Percentiles rank a stretch among this genome's conserved stretches.
Evolutionary conservation across 2,329 filamentous ascomycete genomes (phyloP).

Genomic region (Bisporella sp.): DNA sequence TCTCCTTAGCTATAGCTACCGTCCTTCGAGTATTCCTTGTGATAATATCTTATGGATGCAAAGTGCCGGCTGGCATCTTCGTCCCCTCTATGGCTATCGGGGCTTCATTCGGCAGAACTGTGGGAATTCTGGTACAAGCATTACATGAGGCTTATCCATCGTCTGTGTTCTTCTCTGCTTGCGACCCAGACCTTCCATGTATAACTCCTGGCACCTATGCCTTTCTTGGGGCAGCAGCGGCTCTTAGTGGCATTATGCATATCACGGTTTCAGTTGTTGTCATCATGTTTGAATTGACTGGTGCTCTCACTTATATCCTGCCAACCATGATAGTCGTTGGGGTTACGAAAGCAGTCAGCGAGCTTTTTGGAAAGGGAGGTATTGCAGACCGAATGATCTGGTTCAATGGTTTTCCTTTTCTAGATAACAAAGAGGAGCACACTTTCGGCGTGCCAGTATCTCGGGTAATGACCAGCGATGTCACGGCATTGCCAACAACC

Average conservation of each 20-base stretch:
- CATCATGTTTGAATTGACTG: constrained; percentile 98
- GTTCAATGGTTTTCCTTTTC: constrained; percentile 94
- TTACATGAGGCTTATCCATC: constrained; percentile 78
- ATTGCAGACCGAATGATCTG: constrained; percentile 98
- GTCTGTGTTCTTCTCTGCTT: constrained; percentile 80
- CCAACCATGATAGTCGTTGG: constrained; percentile 99
- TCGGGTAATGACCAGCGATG: constrained; percentile 74
- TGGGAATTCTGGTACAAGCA: constrained; percentile 91
- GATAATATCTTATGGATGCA: constrained; percentile 94
- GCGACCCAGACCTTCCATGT: constrained; percentile 84
- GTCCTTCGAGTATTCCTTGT: constrained; percentile 76
- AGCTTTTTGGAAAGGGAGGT: constrained; percentile 88
- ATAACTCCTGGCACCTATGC: constrained; percentile 98
- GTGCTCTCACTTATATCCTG: constrained; percentile 93
- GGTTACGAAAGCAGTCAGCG: constrained; percentile 87
- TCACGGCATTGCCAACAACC: constrained; percentile 65
- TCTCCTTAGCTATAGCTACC: constrained; percentile 73
- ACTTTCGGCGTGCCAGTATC: constrained; percentile 93
- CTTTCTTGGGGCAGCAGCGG: constrained; percentile 85
- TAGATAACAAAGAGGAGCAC: constrained; percentile 96
- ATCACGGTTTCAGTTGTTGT: constrained; percentile 95
- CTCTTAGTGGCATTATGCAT: constrained; percentile 95
- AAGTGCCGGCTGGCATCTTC: constrained; percentile 96
- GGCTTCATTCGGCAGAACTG: constrained; percentile 83
- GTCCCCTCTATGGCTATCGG: constrained; percentile 97